Evolutionary conservation across 2,329 filamentous ascomycete species (phyloP).

Genomic region (Thermothelomyces thermophilus): DNA sequence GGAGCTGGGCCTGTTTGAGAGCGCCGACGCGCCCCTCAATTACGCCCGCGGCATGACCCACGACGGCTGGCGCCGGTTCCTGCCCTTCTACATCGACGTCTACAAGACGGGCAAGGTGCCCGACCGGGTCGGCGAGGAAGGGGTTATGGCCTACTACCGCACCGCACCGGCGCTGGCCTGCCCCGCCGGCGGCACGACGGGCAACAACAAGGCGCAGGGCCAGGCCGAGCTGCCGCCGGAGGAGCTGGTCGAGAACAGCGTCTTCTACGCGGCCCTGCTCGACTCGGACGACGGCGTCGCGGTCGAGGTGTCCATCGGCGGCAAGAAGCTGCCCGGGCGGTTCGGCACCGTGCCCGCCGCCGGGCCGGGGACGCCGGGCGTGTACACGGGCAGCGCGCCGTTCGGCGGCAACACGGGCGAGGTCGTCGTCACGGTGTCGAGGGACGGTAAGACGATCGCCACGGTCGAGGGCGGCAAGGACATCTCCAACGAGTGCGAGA

Average conservation of each 20-base stretch:
- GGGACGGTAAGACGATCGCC: slow-evolving; percentile 10
- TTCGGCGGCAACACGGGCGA: slow-evolving; percentile 15
- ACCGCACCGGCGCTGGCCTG: slow-evolving; percentile 27
- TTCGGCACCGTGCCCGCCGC: slow-evolving; percentile 6
- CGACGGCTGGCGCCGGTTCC: slow-evolving; percentile 40
- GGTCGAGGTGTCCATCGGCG: slow-evolving; percentile 14
- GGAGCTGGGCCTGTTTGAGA: slow-evolving; percentile 30
- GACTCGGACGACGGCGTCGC: slow-evolving; percentile 11
- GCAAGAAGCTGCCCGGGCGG: not conserved
- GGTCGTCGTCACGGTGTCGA: slow-evolving; percentile 14
- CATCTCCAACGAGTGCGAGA: slow-evolving; percentile 15
- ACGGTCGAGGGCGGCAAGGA: slow-evolving; percentile 14
- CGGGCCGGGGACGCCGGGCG: slow-evolving; percentile 13
- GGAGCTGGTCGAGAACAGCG: slow-evolving; percentile 15
- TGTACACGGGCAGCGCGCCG: slow-evolving; percentile 19
- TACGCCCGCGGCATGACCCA: slow-evolving; percentile 45
- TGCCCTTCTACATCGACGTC: slow-evolving; percentile 45
- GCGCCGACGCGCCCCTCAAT: slow-evolving; percentile 36
- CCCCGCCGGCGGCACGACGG: slow-evolving; percentile 28
- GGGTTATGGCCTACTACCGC: slow-evolving; percentile 30
- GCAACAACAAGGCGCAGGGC: slow-evolving; percentile 17
- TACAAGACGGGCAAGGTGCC: slow-evolving; percentile 39
- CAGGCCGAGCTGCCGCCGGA: slow-evolving; percentile 15
- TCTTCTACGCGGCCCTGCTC: slow-evolving; percentile 19
- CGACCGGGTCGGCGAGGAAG: slow-evolving; percentile 22